Evolutionary conservation across 768 basidiomycete genomes (phyloP), one percentile per base, ranked within the genome.

Genomic region (Pleurotus salmoneostramineus): DNA sequence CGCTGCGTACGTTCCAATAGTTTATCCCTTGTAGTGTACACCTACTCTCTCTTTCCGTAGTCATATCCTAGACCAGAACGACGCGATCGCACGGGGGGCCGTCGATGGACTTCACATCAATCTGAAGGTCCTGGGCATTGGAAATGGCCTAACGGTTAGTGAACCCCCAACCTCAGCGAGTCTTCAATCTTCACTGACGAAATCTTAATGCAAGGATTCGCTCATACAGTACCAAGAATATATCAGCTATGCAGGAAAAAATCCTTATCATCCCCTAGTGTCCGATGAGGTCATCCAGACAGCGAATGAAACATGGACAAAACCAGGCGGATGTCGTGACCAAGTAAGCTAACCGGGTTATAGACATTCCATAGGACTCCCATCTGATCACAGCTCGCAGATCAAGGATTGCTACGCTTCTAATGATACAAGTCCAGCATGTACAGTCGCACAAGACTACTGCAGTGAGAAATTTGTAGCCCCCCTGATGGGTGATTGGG

Each of bases 91-190:
- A 2, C 69, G 71, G 3, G 81, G 80, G 7, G 73, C 66, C 0
- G 61, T 81, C 4, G 61, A 68, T 3, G 85, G 83, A 2, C 58
- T 79, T 4, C 71, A 68, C 2, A 73, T 88, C 50, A 85, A 86
- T 61, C 75, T 88, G n/a, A 78, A 84, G 65, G 72, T 77, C 27
- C 76, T 86, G n/a, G 86, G 83, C 14, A 73, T 88, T 21, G 85
- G 86, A 12, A 76, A 88, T 63, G 84, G 84, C 8, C 67, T 86
- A 21, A 85, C 84, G 4, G 83, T 85, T 66, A 14, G 75, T 60
- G 11, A 3, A 50, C 17, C 15, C 21, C 8, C 33, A 34, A 7
- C 34, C 32, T 45, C 11, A 45, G 44, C n/a, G 6, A 6, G 11
- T 45, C n/a, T 6, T 45, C 5, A 8, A 14, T 6, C 37, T 14